Conservation (phyloP, 805 yeast species). For the Starmerella scarabaei region DNA sequence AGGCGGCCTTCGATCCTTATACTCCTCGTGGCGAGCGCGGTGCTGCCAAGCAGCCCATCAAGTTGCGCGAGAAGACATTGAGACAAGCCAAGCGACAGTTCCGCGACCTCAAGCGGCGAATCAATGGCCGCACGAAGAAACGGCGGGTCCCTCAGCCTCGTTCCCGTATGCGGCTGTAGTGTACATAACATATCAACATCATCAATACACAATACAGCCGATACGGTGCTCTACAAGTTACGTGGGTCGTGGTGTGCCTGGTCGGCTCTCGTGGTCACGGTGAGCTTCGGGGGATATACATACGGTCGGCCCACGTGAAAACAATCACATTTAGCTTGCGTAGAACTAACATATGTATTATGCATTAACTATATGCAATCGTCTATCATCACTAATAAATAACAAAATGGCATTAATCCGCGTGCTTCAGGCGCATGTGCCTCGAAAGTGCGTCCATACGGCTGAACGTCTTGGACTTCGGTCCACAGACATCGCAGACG, state of each 20-base stretch:
- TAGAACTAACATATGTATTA: no score
- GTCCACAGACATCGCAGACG: constrained; percentile 78
- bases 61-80: constrained; percentile 22
- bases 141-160: constrained; percentile 22
- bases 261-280: no score
- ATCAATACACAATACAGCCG: no score
- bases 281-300: no score
- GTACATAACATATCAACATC: constrained; percentile 5
- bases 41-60: constrained; percentile 23
- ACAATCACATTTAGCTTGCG: no score
- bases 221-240: no score
- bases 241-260: no score
- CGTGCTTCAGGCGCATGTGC: constrained; percentile 86
- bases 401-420: constrained; percentile 20
- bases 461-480: constrained; percentile 69
- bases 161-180: constrained; percentile 24
- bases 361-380: no score
- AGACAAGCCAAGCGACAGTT: constrained; percentile 22
- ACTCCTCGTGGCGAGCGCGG: constrained; percentile 24
- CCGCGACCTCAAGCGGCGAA: constrained; percentile 22
- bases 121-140: constrained; percentile 20
- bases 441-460: constrained; percentile 90
- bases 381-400: no score
- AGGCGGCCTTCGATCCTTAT: constrained; percentile 21
- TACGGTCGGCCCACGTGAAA: no score